Evolutionary conservation across 2,329 filamentous ascomycete genomes (phyloP), one percentile per base, ranked within the genome.

Genomic region (Claviceps africana): DNA sequence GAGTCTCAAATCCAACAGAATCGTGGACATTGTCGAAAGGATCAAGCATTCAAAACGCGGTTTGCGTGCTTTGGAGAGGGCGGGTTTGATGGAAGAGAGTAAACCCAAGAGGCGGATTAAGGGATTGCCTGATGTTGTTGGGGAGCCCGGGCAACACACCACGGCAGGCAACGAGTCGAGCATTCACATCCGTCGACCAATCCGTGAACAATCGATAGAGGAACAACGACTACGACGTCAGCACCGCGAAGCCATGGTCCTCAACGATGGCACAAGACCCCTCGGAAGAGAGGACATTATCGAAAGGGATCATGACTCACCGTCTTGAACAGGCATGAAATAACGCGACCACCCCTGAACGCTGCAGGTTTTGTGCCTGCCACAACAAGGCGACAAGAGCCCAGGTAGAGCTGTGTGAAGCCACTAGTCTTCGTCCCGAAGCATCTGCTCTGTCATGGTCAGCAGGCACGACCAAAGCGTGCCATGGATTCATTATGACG

Each of bases 191-290:
- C 59, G 65, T 33, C 60, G 68, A 37, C 62, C 65, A 2, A 60
- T 52, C 11, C 37, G 73, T 54, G 77, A 79, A 53, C 77, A 80
- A 63, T 81, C 73, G 54, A 72, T 68, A 7, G 82, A 82, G 62
- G 86, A 91, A 64, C 82, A 86, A 60, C 78, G 84, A 51, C 72
- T 90, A 55, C 74, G 88, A 54, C 77, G 89, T 57, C 77, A 87
- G 48, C 78, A 91, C 62, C 77, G 89, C 58, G 88, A 95, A 70
- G 89, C 88, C 4, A 90, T 96, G 79, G 89, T 96, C 21, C 72
- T 95, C 53, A 91, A 89, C 61, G 88, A 95, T 61, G 86, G 87
- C n/a, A 87, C 80, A 22, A 76, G 83, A 33, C 85, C 86, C 1
- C 66, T 95, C 45, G 81, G 78, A 4, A 78, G 81, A 56, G 80